phyloP scores from a whole-genome alignment of 495 filamentous ascomycete species.

The Tuber indicum region DNA sequence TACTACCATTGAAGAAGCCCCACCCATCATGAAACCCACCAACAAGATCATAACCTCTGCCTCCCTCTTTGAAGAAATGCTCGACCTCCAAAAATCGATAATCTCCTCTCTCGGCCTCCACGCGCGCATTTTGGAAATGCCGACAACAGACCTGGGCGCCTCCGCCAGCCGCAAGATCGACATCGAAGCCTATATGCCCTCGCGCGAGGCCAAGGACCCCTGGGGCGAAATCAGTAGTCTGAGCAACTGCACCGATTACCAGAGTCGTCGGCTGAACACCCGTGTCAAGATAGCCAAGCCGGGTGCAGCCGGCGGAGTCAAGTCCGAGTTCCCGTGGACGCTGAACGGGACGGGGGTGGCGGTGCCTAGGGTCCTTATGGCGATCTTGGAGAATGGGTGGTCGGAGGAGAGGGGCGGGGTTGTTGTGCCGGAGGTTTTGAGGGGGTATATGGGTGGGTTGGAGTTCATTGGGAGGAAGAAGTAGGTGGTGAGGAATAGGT shows the following conservation, averaged over 20 bases:
- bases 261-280: conserved; percentile 73
- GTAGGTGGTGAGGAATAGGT: conserved; percentile 13
- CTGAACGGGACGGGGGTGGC: conserved; percentile 93
- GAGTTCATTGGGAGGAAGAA: conserved; percentile 54
- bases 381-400: conserved; percentile 91
- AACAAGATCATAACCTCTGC: conserved; percentile 41
- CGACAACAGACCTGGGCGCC: conserved; percentile 76
- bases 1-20: not conserved
- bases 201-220: conserved; percentile 64
- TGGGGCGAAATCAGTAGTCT: conserved; percentile 93
- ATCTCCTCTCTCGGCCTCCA: conserved; percentile 68
- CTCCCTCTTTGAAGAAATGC: conserved; percentile 70
- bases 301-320: conserved; percentile 46
- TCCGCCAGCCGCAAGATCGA: conserved; percentile 79
- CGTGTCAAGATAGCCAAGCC: conserved; percentile 50
- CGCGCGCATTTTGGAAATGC: conserved; percentile 89
- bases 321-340: conserved; percentile 64
- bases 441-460: conserved; percentile 73
- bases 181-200: conserved; percentile 92
- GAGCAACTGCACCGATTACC: conserved; percentile 91
- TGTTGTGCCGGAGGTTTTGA: conserved; percentile 65
- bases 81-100: conserved; percentile 78
- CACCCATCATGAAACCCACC: not conserved
- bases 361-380: conserved; percentile 80
- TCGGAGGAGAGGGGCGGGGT: conserved; percentile 59